Base-by-base conservation (phyloP, 73 alveolate genomes). In the Blepharisma japonicum region DNA sequence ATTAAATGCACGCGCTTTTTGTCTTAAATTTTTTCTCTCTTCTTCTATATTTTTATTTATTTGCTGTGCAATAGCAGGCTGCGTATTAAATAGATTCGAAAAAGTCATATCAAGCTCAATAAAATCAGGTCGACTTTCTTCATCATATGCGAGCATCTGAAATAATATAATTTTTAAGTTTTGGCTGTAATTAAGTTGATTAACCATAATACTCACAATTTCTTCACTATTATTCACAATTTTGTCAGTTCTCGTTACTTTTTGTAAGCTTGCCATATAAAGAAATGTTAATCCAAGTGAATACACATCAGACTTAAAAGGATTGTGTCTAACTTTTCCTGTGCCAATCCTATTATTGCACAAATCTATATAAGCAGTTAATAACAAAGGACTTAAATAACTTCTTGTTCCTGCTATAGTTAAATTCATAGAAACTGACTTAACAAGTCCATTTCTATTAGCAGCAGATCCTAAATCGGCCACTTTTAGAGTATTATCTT, bases 401-500 rank as follows among this genome's bases (percentile, higher is more conserved):
- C 23, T 20, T 53, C 3, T 11, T 14, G 67, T 53, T 53, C 67
- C 67, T 53, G 67, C 4, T 14, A 53, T 53, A 4, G 67, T 53
- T 32, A 32, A 32, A 32, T 32, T 32, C 42, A 32, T 32, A 32
- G 42, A 32, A 3, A 32, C 42, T 32, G 42, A 4, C 67, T 53
- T 53, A 11, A 14, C 4, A 1, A 11, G n/a, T 53, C 27, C n/a
- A 1, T 53, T 53, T 53, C 67, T 14, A 53, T 53, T 53, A 4
- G 5, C 4, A 53, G 81, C 84, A 14, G 67, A 6, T 3, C 84
- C 92, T 74, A 85, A 81, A 46, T 81, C 92, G 9, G 83, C 6
- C 61, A 85, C 46, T 80, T 79, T 79, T 5, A 76, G 45, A 42
- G 51, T 71, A 72, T 80, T 53, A 27, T 85, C 55, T 50, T 71